phyloP scores from a whole-genome alignment of 352 stramenopile species.

The Pilasporangium apinafurcum region DNA sequence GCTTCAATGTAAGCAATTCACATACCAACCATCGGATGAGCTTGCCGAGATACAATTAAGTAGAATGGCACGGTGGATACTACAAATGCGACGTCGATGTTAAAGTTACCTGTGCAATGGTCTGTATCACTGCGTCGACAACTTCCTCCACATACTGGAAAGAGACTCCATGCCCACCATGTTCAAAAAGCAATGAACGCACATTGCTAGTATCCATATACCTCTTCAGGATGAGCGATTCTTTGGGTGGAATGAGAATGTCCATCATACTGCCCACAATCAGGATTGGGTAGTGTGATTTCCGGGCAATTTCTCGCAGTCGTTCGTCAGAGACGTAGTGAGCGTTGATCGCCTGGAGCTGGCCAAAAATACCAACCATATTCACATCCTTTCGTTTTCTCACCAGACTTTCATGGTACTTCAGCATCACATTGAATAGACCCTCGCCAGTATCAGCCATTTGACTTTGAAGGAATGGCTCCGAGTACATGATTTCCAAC shows the following conservation, averaged over 20 bases:
- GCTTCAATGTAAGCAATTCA: no score
- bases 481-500: background rate
- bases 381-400: background rate
- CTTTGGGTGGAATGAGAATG: slow-evolving; percentile 21
- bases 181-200: slow-evolving; percentile 25
- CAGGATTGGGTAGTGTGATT: slow-evolving; percentile 34
- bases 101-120: no score
- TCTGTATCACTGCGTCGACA: slow-evolving; percentile 17
- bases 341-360: slow-evolving; percentile 20
- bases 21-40: slow-evolving; percentile 12
- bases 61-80: no score
- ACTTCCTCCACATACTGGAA: slow-evolving; percentile 41
- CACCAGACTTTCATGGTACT: background rate
- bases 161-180: slow-evolving; percentile 30
- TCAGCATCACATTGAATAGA: background rate
- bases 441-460: slow-evolving; percentile 1
- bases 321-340: slow-evolving; percentile 34
- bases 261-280: slow-evolving; percentile 27
- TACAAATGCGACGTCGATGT: no score
- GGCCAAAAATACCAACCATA: slow-evolving; percentile 8
- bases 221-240: slow-evolving; percentile 24
- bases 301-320: slow-evolving; percentile 19
- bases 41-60: slow-evolving; percentile 16
- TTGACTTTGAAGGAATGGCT: background rate
- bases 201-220: slow-evolving; percentile 26